These are phyloP conservation scores for Hemisphaericaspora subhashii DNA, from an alignment of 1,139 yeast genomes.

Conservation along the genomic window DNA sequence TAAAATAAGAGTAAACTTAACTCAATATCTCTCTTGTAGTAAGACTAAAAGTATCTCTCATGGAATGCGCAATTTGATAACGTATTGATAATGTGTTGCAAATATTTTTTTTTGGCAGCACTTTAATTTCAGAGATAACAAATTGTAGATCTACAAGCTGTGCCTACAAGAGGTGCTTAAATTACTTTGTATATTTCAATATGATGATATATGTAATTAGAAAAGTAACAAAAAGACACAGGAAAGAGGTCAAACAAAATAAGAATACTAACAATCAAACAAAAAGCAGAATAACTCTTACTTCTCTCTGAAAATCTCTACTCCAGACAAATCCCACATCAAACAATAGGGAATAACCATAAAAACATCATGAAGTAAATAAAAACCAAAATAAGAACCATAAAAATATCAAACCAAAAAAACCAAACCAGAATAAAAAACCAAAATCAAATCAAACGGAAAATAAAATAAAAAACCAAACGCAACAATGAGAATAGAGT, in stretches of 20 bases:
- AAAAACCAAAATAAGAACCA: constrained; percentile 2
- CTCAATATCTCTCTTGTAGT: background rate
- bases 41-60: too few relatives aligned
- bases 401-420: background rate
- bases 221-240: constrained; percentile 3
- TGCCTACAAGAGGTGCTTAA: too few relatives aligned
- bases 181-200: too few relatives aligned
- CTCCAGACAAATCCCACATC: too few relatives aligned
- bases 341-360: background rate
- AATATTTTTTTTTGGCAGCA: too few relatives aligned
- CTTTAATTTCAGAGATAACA: too few relatives aligned
- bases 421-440: constrained; percentile 1
- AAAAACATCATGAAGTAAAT: background rate
- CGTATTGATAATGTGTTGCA: too few relatives aligned
- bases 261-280: constrained; percentile 1
- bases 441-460: background rate
- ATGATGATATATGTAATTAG: too few relatives aligned
- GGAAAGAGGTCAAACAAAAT: constrained; percentile 4
- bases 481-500: background rate
- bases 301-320: too few relatives aligned
- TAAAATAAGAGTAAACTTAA: background rate
- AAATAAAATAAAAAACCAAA: background rate
- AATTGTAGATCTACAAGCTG: too few relatives aligned
- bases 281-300: too few relatives aligned
- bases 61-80: too few relatives aligned